These are phyloP conservation scores for Acephala macrosclerotiorum DNA, from an alignment of 2,329 filamentous ascomycete species.

Conservation along the genomic window DNA sequence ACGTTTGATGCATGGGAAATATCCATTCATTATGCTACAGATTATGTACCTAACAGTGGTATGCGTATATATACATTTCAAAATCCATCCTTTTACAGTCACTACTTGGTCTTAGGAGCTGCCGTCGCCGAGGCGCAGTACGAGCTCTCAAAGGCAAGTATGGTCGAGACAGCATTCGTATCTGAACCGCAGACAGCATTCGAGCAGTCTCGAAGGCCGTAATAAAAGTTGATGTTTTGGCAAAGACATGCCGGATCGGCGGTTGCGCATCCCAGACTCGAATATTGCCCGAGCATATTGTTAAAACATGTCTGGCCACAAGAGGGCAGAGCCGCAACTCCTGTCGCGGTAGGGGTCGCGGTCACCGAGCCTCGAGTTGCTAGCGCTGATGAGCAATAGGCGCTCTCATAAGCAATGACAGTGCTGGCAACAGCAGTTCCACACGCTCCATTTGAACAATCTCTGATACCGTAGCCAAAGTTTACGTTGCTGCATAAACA, in stretches of 20 bases:
- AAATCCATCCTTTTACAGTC: constrained; percentile 16
- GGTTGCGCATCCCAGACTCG: constrained; percentile 45
- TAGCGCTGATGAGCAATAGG: constrained; percentile 18
- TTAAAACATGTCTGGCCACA: constrained; percentile 34
- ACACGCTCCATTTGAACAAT: constrained; percentile 51
- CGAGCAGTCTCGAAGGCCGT: constrained; percentile 51
- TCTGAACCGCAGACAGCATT: constrained; percentile 45
- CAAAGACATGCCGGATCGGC: constrained; percentile 49
- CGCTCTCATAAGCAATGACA: constrained; percentile 34
- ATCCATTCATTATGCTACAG: constrained; percentile 20
- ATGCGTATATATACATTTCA: constrained; percentile 15
- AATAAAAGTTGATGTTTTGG: constrained; percentile 48
- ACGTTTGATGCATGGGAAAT: constrained; percentile 19
- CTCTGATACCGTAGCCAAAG: constrained; percentile 51
- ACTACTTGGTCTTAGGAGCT: constrained; percentile 13
- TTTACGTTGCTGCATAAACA: constrained; percentile 49
- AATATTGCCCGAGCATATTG: constrained; percentile 50
- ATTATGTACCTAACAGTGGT: constrained; percentile 18
- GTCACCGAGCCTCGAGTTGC: constrained; percentile 4
- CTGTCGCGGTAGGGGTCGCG: constrained; percentile 9
- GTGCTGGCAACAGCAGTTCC: constrained; percentile 30
- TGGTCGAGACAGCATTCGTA: constrained; percentile 5
- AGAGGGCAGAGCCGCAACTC: constrained; percentile 9
- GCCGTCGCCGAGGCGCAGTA: constrained; percentile 20
- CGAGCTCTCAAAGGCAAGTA: constrained; percentile 19